These are phyloP conservation scores for Cryptococcus sp. DNA, from an alignment of 1,284 basidiomycete genomes.

Conservation along the genomic window DNA sequence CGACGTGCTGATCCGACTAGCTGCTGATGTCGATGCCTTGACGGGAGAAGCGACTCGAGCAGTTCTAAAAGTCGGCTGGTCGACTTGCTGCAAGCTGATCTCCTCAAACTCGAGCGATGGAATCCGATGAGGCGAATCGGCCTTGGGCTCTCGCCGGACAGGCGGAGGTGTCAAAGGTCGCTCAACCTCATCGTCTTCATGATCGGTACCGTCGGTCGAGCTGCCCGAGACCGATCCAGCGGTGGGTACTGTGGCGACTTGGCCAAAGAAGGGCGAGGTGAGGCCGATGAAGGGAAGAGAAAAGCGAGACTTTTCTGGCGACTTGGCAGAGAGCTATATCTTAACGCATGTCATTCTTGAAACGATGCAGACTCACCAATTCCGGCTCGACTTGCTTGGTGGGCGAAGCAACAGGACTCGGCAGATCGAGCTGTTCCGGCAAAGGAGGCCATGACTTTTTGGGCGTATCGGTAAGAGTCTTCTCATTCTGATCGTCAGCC, in stretches of 20 bases:
- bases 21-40: background rate
- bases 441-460: constrained; percentile 22
- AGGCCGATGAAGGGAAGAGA: constrained; percentile 34
- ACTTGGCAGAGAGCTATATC: background rate
- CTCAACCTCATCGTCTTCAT: background rate
- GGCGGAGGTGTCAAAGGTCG: constrained; percentile 41
- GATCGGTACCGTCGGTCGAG: background rate
- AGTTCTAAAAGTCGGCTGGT: constrained; percentile 1
- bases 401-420: constrained; percentile 28
- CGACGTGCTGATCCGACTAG: background rate
- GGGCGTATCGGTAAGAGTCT: background rate
- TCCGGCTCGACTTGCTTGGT: background rate
- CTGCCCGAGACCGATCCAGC: background rate
- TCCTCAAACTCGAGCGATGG: constrained; percentile 42
- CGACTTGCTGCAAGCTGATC: constrained; percentile 18
- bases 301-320: constrained; percentile 26
- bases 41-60: constrained; percentile 7
- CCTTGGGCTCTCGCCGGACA: constrained; percentile 7
- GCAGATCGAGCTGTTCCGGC: constrained; percentile 26
- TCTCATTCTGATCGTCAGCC: constrained; percentile 1
- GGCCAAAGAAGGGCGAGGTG: constrained; percentile 8
- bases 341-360: background rate
- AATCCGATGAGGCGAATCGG: constrained; percentile 38
- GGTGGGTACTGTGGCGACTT: background rate
- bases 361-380: too few species aligned